A percentile compares a stretch with the other conserved stretches of the same genome.
phyloP scores from a whole-genome alignment of 169 alveolate species.

The Plasmodium inui region DNA sequence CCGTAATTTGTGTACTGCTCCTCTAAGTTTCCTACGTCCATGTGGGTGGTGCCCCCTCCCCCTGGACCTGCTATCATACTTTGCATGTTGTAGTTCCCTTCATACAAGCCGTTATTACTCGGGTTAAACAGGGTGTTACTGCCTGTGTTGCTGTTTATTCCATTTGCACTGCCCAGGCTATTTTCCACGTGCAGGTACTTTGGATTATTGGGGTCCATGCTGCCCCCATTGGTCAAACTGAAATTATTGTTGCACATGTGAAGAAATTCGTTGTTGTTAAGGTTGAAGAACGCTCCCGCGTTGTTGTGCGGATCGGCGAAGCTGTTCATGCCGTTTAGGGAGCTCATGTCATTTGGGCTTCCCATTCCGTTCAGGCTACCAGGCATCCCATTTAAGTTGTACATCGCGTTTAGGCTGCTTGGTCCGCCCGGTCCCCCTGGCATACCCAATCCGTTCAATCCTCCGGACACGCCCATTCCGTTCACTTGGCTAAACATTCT shows the following conservation, averaged over 20 bases:
- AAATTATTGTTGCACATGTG: constrained; percentile 5
- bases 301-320: neutral
- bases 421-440: neutral
- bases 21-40: constrained; percentile 26
- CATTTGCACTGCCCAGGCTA: neutral
- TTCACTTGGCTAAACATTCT: neutral
- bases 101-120: constrained; percentile 10
- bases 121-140: neutral
- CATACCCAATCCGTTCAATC: neutral
- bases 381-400: neutral
- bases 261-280: constrained; percentile 9
- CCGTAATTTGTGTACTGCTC: constrained; percentile 20
- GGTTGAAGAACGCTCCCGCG: neutral
- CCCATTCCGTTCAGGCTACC: constrained; percentile 1
- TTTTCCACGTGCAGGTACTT: constrained; percentile 8
- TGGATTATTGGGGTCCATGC: neutral
- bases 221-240: neutral
- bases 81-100: constrained; percentile 16
- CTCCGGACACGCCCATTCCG: constrained; percentile 1
- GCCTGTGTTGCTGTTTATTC: neutral
- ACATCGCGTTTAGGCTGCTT: neutral
- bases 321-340: neutral
- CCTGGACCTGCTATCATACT: constrained; percentile 6
- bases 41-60: neutral
- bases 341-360: constrained; percentile 4